These are phyloP conservation scores for Trichoderma pleuroti DNA, from an alignment of 2,329 filamentous ascomycete genomes.

Conservation along the genomic window DNA sequence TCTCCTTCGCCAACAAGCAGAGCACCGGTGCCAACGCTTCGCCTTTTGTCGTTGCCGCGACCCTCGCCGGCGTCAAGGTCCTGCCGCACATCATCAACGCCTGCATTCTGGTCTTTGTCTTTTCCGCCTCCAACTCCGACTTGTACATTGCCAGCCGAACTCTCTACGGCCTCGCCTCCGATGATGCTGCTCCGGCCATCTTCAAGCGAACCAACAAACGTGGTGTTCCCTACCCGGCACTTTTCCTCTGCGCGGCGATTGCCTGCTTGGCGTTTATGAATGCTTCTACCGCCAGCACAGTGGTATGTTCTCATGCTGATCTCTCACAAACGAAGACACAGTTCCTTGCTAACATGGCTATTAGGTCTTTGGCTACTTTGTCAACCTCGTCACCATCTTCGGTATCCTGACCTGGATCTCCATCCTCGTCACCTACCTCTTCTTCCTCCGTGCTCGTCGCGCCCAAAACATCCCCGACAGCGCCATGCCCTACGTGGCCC, in stretches of 20 bases:
- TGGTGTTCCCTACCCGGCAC: constrained; percentile 66
- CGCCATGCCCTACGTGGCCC: constrained; percentile 62
- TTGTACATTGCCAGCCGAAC: constrained; percentile 72
- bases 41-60: constrained; percentile 73
- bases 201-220: constrained; percentile 67
- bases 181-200: constrained; percentile 68
- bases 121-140: constrained; percentile 74
- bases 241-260: constrained; percentile 59
- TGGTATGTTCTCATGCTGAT: not conserved
- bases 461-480: constrained; percentile 57
- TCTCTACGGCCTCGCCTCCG: constrained; percentile 67
- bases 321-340: no score
- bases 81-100: constrained; percentile 69
- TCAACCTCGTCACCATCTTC: constrained; percentile 65
- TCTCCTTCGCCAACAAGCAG: constrained; percentile 54
- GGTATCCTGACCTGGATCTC: constrained; percentile 66
- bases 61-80: constrained; percentile 56
- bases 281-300: constrained; percentile 52
- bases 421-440: constrained; percentile 65
- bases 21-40: constrained; percentile 45
- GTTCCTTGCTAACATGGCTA: not conserved
- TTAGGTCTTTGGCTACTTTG: constrained; percentile 60
- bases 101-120: constrained; percentile 71
- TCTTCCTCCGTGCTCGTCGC: constrained; percentile 59
- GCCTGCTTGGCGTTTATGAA: constrained; percentile 68